Evolutionary conservation across 345 rosid species (phyloP), one percentile per base, ranked within the genome.

Genomic region (Geranium rotundifolium): DNA sequence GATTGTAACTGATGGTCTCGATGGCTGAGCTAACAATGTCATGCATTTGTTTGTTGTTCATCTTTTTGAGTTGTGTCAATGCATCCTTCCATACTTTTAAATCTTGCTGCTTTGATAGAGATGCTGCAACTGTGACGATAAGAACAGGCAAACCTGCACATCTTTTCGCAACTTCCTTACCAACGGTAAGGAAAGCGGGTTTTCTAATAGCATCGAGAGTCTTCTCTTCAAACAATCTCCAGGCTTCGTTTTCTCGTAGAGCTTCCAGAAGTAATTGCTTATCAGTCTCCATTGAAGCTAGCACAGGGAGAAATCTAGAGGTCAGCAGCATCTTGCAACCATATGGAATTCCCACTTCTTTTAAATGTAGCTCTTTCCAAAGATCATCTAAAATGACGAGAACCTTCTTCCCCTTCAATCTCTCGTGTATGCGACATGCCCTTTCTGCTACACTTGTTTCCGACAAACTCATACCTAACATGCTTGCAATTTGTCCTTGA

Each of bases 401-500:
- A n/a, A n/a, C n/a, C n/a, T n/a, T n/a, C n/a, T n/a, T n/a, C n/a
- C n/a, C n/a, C n/a, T n/a, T n/a, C n/a, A n/a, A n/a, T n/a, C n/a
- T n/a, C n/a, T n/a, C n/a, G n/a, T n/a, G n/a, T n/a, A n/a, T n/a
- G n/a, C n/a, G n/a, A n/a, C n/a, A n/a, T n/a, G n/a, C n/a, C n/a
- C n/a, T n/a, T n/a, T n/a, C n/a, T n/a, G n/a, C n/a, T n/a, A n/a
- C n/a, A n/a, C n/a, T 60, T 57, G 59, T 14, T 2, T 4, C 20
- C 9, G 15, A n/a, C 29, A 73, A 61, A 12, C 30, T 18, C 9
- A 73, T 29, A 2, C 60, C 72, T 4, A 63, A 17, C 5, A 46
- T 15, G 7, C 19, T 52, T 17, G 69, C 61, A 7, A 72, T 29
- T 30, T 67, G 37, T 0, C 5, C 19, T 41, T 46, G 79, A 58